Conservation (phyloP, 1,284 basidiomycete species). For the Pisolithus thermaeus region DNA sequence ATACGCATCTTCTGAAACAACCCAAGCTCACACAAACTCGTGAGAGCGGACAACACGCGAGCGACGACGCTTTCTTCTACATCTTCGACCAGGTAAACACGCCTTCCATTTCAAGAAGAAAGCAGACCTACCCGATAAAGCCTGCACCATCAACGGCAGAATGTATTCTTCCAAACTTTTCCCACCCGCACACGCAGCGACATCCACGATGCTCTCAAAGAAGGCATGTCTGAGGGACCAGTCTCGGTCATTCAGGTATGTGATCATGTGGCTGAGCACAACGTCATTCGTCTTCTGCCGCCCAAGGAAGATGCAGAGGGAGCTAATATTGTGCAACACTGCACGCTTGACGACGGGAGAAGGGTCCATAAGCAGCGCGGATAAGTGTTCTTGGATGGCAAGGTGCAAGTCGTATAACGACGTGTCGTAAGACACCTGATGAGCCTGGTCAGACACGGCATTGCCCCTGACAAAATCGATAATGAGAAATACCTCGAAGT, state of each 20-base stretch:
- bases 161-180: constrained; percentile 85
- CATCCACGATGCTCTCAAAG: constrained; percentile 93
- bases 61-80: constrained; percentile 92
- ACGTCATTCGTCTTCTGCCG: constrained; percentile 92
- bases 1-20: constrained; percentile 89
- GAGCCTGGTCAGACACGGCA: constrained; percentile 8
- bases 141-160: constrained; percentile 91
- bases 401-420: constrained; percentile 82
- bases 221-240: constrained; percentile 90
- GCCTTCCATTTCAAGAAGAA: neutral
- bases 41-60: constrained; percentile 80
- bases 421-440: constrained; percentile 81
- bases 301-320: constrained; percentile 90
- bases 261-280: constrained; percentile 95
- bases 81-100: constrained; percentile 47
- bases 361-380: constrained; percentile 68
- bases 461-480: neutral
- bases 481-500: constrained; percentile 58
- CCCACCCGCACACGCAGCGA: constrained; percentile 88
- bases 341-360: constrained; percentile 75
- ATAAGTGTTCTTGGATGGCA: constrained; percentile 85
- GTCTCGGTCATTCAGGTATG: constrained; percentile 93
- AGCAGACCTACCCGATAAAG: constrained; percentile 66
- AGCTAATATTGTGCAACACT: constrained; percentile 75
- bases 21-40: constrained; percentile 80